Conservation (phyloP, 2,329 filamentous ascomycete species). For the Aspergillus sp. region DNA sequence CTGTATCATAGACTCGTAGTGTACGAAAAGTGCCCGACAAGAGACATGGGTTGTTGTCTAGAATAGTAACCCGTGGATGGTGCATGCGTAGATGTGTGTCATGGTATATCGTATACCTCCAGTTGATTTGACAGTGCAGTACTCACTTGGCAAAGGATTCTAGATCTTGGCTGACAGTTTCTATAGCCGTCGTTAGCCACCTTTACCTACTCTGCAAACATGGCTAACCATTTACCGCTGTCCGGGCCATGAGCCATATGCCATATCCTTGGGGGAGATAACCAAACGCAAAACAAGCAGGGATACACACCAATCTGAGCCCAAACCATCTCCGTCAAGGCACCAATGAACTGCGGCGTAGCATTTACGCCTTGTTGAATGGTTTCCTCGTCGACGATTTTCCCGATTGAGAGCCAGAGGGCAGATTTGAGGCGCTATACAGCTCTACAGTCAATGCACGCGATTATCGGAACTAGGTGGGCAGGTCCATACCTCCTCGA, state of each 20-base stretch:
- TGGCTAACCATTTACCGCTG: no score
- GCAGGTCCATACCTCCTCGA: slow-evolving; percentile 25
- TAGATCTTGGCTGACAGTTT: slow-evolving; percentile 51
- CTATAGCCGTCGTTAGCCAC: slow-evolving; percentile 21
- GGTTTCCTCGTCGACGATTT: slow-evolving; percentile 81
- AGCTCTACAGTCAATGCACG: no score
- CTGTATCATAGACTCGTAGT: background rate
- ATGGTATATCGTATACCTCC: no score
- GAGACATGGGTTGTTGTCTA: no score
- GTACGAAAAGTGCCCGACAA: background rate
- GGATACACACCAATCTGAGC: slow-evolving; percentile 63
- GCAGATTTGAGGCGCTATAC: slow-evolving; percentile 74
- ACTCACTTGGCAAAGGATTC: slow-evolving; percentile 54
- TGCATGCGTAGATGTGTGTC: no score
- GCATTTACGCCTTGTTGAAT: slow-evolving; percentile 68
- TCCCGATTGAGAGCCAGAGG: slow-evolving; percentile 74
- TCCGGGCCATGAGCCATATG: no score
- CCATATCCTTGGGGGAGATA: no score
- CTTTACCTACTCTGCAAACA: no score
- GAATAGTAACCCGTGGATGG: no score
- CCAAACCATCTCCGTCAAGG: slow-evolving; percentile 79
- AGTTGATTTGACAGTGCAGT: no score
- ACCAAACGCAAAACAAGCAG: background rate
- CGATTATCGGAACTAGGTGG: no score
- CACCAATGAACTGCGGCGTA: slow-evolving; percentile 82